Evolutionary conservation across 1,284 basidiomycete species (phyloP), one percentile per base, ranked within the genome.

Genomic region (Marasmius tenuissimus): DNA sequence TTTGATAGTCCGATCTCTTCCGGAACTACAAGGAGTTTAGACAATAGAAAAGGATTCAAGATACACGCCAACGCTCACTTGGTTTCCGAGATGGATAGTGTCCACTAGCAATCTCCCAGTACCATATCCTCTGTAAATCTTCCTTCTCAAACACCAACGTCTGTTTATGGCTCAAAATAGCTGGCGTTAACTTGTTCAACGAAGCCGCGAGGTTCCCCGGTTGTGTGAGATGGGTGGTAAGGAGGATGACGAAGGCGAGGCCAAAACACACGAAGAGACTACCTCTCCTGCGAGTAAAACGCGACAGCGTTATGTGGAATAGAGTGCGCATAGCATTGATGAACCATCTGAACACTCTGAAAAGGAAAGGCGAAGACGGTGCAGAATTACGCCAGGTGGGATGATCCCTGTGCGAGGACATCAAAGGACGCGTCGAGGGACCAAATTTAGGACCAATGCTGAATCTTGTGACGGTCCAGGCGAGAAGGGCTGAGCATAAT

Each of bases 101-200:
- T 0, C 96, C 96, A 67, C 92, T 92, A 49, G 85, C 78, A 60
- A 97, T 85, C 76, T 98, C 95, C 94, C 94, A 97, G 67, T 90
- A 82, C 95, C 95, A 97, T 74, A 98, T 92, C 68, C 87, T 84
- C 67, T 89, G 88, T 45, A 96, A 71, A 70, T 97, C 93, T 58
- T 90, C 87, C 55, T 85, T 79, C 49, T 82, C 81, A 66, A 91
- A 90, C 47, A 97, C 88, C 47, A 93, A 81, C 5, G 94, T 95
- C 54, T 88, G 81, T 7, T 89, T 85, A 64, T 92, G 87, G 51
- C 80, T 80, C 39, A 80, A 77, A 64, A 54, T 35, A 38, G 87
- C 85, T 49, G 84, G 79, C 10, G 88, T 83, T 91, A 92, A 93
- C 47, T 83, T 81, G 67, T 85, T 85, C 59, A 81, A 79, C 65